phyloP scores from a whole-genome alignment of 176 grass and related monocot genomes.

The Chrysopogon serrulatus region DNA sequence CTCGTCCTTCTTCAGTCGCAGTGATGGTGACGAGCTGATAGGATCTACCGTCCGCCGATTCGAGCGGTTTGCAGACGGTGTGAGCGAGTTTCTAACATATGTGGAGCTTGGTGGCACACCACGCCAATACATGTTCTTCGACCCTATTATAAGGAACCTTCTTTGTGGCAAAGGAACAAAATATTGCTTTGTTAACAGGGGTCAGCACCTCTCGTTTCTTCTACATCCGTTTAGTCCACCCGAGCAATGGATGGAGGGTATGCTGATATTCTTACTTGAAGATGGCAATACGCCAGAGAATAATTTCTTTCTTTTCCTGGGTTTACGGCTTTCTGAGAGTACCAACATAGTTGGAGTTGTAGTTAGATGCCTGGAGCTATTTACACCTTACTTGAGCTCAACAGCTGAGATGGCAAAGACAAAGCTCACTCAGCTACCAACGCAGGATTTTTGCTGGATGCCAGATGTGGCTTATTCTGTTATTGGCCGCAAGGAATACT shows the following conservation, averaged over 20 bases:
- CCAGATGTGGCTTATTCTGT: neutral
- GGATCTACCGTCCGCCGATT: neutral
- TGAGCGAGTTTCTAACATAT: too few relatives aligned
- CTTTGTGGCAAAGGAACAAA: neutral
- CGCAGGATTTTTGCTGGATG: neutral
- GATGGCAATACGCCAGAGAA: too few relatives aligned
- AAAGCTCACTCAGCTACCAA: too few relatives aligned
- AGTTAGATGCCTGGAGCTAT: neutral
- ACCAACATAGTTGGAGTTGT: neutral
- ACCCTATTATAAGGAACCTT: neutral
- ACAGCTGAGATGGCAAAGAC: too few relatives aligned
- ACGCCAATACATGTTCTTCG: too few relatives aligned
- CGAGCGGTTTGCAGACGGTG: too few relatives aligned
- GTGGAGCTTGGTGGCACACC: too few relatives aligned
- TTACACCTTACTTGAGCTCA: neutral
- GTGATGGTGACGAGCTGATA: neutral
- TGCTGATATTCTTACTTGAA: neutral
- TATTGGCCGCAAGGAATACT: neutral
- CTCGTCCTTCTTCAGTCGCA: accelerated
- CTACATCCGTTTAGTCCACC: neutral
- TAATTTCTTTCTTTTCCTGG: too few relatives aligned
- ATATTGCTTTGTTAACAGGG: neutral
- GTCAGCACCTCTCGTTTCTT: neutral
- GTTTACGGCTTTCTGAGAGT: neutral
- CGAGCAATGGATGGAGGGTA: neutral